Evolutionary conservation across 345 rosid species (phyloP).

Genomic region (Murraya koenigii): DNA sequence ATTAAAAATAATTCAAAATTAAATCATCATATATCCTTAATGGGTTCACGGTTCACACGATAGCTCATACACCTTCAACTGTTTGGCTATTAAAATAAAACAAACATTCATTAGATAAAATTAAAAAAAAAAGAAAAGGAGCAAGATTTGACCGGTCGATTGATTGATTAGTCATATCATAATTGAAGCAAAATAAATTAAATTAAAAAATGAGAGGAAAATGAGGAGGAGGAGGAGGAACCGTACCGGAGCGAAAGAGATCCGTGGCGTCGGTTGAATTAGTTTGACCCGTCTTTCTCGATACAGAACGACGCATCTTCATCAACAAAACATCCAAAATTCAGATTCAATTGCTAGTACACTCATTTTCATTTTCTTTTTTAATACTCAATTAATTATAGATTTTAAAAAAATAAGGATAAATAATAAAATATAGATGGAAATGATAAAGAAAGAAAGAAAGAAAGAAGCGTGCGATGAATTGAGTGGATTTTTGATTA

Average conservation of each 20-base stretch:
- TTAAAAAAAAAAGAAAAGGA: not conserved
- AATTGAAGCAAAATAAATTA: not conserved
- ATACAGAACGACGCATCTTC: conserved; percentile 88
- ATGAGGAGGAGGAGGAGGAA: not conserved
- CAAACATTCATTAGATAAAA: not conserved
- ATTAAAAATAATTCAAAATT: not conserved
- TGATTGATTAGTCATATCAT: not conserved
- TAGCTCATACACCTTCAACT: not conserved
- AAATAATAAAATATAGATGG: not conserved
- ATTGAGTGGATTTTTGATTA: not conserved
- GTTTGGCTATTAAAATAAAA: not conserved
- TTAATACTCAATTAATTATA: too few relatives aligned
- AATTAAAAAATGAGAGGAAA: not conserved
- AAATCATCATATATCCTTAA: not conserved
- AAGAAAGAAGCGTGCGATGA: too few relatives aligned
- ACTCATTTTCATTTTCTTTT: too few relatives aligned
- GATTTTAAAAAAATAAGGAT: not conserved
- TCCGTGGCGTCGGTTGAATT: conserved; percentile 65
- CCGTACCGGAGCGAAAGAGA: conserved; percentile 87
- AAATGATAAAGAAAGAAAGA: not conserved
- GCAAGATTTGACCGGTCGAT: not conserved
- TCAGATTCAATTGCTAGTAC: too few relatives aligned
- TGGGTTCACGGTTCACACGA: not conserved
- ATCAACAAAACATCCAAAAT: not conserved
- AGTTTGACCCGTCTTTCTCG: conserved; percentile 77